Evolutionary conservation across 306 rosid genomes (phyloP).

Genomic region (Glycine tomentella): DNA sequence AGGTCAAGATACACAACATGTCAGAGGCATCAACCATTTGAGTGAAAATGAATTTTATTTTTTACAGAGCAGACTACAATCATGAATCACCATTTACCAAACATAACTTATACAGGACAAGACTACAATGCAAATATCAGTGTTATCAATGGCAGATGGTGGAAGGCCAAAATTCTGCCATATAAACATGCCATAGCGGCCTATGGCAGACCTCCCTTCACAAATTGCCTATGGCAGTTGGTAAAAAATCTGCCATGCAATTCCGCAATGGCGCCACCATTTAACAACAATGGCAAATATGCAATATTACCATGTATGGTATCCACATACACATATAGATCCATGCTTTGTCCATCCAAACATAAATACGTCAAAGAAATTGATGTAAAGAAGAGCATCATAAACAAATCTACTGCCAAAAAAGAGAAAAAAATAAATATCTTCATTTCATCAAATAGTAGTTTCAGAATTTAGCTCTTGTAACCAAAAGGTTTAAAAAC

Average conservation of each 20-base stretch:
- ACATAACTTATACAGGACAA: not conserved
- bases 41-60: not conserved
- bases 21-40: slow-evolving; percentile 23
- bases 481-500: too few relatives aligned
- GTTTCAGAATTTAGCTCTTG: not conserved
- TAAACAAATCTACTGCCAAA: not conserved
- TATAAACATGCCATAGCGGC: too few relatives aligned
- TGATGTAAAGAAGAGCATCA: not conserved
- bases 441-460: slow-evolving; percentile 1
- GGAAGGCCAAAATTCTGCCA: too few relatives aligned
- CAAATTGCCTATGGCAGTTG: too few relatives aligned
- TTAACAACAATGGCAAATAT: not conserved
- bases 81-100: slow-evolving; percentile 23
- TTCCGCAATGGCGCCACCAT: too few relatives aligned
- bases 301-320: not conserved
- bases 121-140: not conserved
- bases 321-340: not conserved
- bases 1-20: slow-evolving; percentile 9
- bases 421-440: not conserved
- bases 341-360: not conserved
- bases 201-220: too few relatives aligned
- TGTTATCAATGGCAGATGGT: too few relatives aligned
- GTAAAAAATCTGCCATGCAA: too few relatives aligned
- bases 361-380: not conserved
- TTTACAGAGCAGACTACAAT: not conserved